Percentiles rank a stretch among this genome's conserved stretches.
phyloP scores from a whole-genome alignment of 495 filamentous ascomycete species.

The Apiosordaria backusii region DNA sequence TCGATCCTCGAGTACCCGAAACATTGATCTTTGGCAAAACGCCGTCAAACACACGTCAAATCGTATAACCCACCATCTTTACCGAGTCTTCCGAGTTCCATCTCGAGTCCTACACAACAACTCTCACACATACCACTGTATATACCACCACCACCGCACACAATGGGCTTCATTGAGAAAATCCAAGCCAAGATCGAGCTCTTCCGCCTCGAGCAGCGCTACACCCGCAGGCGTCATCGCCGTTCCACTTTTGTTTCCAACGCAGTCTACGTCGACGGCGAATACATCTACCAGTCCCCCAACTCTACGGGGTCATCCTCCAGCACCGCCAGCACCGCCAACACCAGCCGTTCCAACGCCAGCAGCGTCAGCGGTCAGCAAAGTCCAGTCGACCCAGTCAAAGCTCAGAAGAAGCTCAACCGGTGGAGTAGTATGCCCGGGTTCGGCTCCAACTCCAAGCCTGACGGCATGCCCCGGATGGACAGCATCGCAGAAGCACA shows the following conservation, averaged over 20 bases:
- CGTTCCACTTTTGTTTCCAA: slow-evolving; percentile 82
- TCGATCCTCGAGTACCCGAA: background rate
- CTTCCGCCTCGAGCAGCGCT: slow-evolving; percentile 88
- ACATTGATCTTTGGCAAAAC: background rate
- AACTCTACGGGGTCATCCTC: slow-evolving; percentile 48
- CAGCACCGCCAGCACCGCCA: slow-evolving; percentile 35
- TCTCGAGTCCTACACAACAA: background rate
- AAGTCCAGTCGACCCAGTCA: background rate
- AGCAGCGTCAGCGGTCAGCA: slow-evolving; percentile 5
- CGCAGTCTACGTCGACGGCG: slow-evolving; percentile 86
- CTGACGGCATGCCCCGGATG: slow-evolving; percentile 12
- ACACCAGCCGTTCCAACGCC: slow-evolving; percentile 18
- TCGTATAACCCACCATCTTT: background rate
- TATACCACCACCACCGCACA: slow-evolving; percentile 14
- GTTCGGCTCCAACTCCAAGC: slow-evolving; percentile 35
- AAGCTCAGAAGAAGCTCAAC: slow-evolving; percentile 39
- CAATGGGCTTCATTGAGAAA: slow-evolving; percentile 45
- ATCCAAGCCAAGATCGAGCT: slow-evolving; percentile 70
- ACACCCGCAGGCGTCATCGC: slow-evolving; percentile 75
- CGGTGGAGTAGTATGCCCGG: slow-evolving; percentile 48
- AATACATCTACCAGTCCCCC: slow-evolving; percentile 70
- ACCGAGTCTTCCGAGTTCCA: background rate
- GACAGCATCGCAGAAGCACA: slow-evolving; percentile 12
- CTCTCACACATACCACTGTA: background rate
- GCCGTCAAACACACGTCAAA: background rate